These are phyloP conservation scores for Gracilariopsis chorda DNA, from an alignment of 23 red algal genomes.

Conservation along the genomic window DNA sequence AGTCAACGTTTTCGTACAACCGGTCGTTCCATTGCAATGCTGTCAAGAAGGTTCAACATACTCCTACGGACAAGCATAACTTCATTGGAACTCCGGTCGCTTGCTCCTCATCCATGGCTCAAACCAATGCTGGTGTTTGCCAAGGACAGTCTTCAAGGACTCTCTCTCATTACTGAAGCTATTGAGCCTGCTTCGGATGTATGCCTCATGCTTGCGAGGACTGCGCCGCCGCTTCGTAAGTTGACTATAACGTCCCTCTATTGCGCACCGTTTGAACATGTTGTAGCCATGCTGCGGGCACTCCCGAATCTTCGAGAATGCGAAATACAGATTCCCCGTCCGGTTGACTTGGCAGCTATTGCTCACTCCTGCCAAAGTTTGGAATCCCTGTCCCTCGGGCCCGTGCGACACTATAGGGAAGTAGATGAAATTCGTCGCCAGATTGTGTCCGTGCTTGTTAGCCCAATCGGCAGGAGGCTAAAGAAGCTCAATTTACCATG, in stretches of 20 bases:
- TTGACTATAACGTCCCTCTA: conserved; percentile 7
- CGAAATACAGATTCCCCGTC: conserved; percentile 45
- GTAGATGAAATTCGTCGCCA: conserved; percentile 56
- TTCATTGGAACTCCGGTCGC: not conserved
- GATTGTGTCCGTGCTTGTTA: conserved; percentile 29
- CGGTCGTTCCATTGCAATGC: conserved; percentile 3
- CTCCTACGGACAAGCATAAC: conserved; percentile 34
- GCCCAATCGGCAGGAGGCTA: conserved; percentile 4
- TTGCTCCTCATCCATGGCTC: not conserved
- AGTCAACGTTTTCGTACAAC: conserved; percentile 17
- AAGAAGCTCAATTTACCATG: conserved; percentile 36
- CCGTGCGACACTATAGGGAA: not conserved
- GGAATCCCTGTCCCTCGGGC: conserved; percentile 1
- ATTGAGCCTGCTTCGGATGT: not conserved
- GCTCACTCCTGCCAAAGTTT: conserved; percentile 39
- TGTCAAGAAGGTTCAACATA: conserved; percentile 38
- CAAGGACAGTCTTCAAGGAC: not conserved
- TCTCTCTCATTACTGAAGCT: conserved; percentile 12
- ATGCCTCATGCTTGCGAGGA: conserved; percentile 34
- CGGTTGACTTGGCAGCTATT: conserved; percentile 46
- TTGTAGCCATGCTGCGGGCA: conserved; percentile 53
- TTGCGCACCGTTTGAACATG: conserved; percentile 52
- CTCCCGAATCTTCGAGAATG: conserved; percentile 18
- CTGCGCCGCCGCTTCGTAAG: conserved; percentile 38
- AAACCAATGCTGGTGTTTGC: conserved; percentile 52